Conservation (phyloP, 208 protist species). For the Crithidia thermophila region DNA sequence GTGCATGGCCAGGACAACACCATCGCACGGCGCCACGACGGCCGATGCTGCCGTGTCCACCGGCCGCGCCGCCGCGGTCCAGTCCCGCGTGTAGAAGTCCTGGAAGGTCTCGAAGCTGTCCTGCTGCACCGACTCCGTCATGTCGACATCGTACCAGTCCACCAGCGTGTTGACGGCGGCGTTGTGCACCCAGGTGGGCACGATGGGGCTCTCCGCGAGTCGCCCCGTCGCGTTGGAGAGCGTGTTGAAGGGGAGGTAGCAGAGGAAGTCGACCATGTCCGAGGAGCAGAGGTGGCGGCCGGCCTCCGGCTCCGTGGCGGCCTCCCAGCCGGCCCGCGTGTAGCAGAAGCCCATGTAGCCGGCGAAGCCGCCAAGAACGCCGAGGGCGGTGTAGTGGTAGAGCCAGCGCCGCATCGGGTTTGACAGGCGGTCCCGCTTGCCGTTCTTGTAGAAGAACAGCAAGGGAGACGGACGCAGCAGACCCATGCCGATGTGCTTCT, state of each 20-base stretch:
- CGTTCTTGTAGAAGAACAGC: slow-evolving; percentile 63
- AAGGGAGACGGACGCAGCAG: slow-evolving; percentile 14
- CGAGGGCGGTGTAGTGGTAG: slow-evolving; percentile 64
- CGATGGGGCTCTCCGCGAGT: slow-evolving; percentile 37
- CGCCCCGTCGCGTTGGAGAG: slow-evolving; percentile 55
- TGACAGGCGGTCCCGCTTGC: slow-evolving; percentile 30
- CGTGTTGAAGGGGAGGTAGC: slow-evolving; percentile 68
- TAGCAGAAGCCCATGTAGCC: slow-evolving; percentile 56
- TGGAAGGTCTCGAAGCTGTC: slow-evolving; percentile 61
- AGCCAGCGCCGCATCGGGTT: slow-evolving; percentile 83
- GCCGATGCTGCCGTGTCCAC: slow-evolving; percentile 30
- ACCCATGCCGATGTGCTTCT: slow-evolving; percentile 6
- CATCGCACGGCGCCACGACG: slow-evolving; percentile 73
- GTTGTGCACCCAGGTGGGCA: slow-evolving; percentile 58
- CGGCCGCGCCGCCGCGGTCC: slow-evolving; percentile 49
- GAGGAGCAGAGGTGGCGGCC: slow-evolving; percentile 56
- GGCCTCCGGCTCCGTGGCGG: slow-evolving; percentile 27
- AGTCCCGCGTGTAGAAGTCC: slow-evolving; percentile 81
- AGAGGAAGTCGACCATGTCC: slow-evolving; percentile 64
- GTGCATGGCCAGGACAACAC: slow-evolving; percentile 58
- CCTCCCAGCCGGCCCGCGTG: slow-evolving; percentile 65
- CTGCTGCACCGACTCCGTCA: slow-evolving; percentile 37
- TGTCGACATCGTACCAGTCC: slow-evolving; percentile 59
- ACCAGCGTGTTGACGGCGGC: slow-evolving; percentile 44
- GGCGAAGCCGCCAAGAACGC: slow-evolving; percentile 25